Evolutionary conservation across 108 stramenopile genomes (phyloP), one percentile per base, ranked within the genome.

Genomic region (Mayamaea pseudoterrestris): DNA sequence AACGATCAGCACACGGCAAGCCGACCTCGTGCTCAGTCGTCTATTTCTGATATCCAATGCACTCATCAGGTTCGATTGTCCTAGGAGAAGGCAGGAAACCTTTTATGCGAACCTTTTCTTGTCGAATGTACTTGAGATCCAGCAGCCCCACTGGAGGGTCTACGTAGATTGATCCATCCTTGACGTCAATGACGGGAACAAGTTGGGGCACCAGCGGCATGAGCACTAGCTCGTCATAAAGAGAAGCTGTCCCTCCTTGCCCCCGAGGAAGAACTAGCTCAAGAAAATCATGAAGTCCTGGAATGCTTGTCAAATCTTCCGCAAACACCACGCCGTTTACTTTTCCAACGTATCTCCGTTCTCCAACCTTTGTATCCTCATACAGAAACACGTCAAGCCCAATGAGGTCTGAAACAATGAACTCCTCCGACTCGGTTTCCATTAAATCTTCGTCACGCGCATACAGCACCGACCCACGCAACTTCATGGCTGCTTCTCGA

Each of bases 201-300:
- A 90, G 77, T 41, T 72, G 57, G 8, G 80, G 80, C 11, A 90
- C 88, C 35, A 84, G 64, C 5, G 88, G 88, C 30, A 90, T 69
- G 28, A 90, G 51, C 6, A 90, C 78, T 35, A 80, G 40, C 29
- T 80, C 66, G 34, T 81, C 75, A 12, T 66, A 49, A 27, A 67
- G 63, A 12, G 53, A 53, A 13, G 58, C 25, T 22, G 35, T 58
- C 7, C 58, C 47, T 24, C 50, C 61, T 16, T 36, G 18, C 26
- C 44, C 50, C 29, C 63, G 53, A 0, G 67, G 71, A 14, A 73
- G 44, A 24, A 53, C 44, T 7, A 90, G 45, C 53, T 90, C 88
- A 14, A 90, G 29, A 61, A 78, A 50, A 58, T 90, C 83, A 44
- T 90, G 88, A 14, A 78, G 76, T 24, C 84, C 55, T 24, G 80